Evolutionary conservation across 2,329 filamentous ascomycete species (phyloP).

Genomic region (Orbilia ellipsospora): DNA sequence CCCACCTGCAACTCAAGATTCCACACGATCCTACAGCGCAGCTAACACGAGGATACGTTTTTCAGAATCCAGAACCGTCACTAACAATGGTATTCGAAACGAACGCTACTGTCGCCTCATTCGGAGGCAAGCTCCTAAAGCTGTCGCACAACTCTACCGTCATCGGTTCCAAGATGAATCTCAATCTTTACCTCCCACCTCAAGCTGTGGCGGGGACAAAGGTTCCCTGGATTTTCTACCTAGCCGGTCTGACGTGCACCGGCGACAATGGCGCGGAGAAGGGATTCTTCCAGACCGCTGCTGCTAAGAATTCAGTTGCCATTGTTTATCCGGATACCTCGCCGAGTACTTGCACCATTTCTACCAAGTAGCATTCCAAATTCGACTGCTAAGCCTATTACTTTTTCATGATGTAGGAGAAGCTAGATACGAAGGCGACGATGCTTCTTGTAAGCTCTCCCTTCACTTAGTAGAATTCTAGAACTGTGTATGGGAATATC

Average conservation of each 20-base stretch:
- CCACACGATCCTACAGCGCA: neutral
- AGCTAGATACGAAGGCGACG: conserved; percentile 81
- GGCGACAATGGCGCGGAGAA: conserved; percentile 85
- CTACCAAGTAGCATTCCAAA: neutral
- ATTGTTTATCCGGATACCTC: conserved; percentile 95
- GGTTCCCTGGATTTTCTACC: conserved; percentile 88
- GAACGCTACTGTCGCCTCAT: conserved; percentile 87
- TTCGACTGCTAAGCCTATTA: neutral
- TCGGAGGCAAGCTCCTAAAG: conserved; percentile 94
- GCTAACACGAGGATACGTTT: neutral
- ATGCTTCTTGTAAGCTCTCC: conserved; percentile 72
- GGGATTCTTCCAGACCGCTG: conserved; percentile 90
- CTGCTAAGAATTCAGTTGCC: conserved; percentile 84
- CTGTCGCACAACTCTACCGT: conserved; percentile 83
- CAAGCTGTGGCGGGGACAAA: conserved; percentile 65
- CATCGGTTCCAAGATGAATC: conserved; percentile 87
- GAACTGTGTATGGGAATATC: neutral
- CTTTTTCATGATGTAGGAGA: conserved; percentile 68
- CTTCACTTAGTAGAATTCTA: neutral
- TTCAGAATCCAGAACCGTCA: neutral
- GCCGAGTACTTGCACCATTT: conserved; percentile 70
- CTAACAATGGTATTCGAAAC: conserved; percentile 73
- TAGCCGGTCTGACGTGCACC: conserved; percentile 93
- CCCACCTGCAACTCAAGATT: neutral
- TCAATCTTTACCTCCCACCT: conserved; percentile 87